These are phyloP conservation scores for Linaria vulgaris DNA, from an alignment of 257 asterid species.

Conservation along the genomic window DNA sequence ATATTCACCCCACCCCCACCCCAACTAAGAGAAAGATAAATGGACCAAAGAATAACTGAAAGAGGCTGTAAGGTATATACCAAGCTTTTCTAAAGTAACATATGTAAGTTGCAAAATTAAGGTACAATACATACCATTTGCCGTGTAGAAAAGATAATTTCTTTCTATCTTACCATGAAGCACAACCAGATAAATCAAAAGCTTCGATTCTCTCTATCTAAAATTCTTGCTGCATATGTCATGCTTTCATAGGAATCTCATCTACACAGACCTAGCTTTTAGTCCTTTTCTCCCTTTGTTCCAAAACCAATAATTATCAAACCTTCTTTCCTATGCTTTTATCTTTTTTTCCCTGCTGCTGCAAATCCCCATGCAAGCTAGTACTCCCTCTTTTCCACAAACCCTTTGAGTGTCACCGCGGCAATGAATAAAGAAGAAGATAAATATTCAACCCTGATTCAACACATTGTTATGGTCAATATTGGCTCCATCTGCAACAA, in stretches of 20 bases:
- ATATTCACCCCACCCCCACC: slow-evolving; percentile 31
- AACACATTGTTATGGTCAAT: slow-evolving; percentile 28
- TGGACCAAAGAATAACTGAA: slow-evolving; percentile 45
- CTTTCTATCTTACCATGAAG: slow-evolving; percentile 39
- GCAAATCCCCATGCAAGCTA: slow-evolving; percentile 55
- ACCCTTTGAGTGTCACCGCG: slow-evolving; percentile 44
- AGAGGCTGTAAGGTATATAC: slow-evolving; percentile 50
- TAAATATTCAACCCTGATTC: slow-evolving; percentile 23
- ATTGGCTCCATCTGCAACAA: slow-evolving; percentile 38
- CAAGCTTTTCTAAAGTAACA: slow-evolving; percentile 57
- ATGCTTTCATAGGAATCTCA: slow-evolving; percentile 63
- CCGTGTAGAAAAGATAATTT: slow-evolving; percentile 39
- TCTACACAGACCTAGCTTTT: slow-evolving; percentile 54
- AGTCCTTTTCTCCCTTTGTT: slow-evolving; percentile 50
- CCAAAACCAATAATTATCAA: slow-evolving; percentile 49
- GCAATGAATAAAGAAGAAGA: slow-evolving; percentile 41
- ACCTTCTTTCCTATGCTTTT: slow-evolving; percentile 56
- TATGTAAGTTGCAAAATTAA: slow-evolving; percentile 45
- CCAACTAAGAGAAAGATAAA: slow-evolving; percentile 22
- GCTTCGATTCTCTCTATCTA: slow-evolving; percentile 46
- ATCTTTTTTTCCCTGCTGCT: slow-evolving; percentile 42
- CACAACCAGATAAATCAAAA: slow-evolving; percentile 63
- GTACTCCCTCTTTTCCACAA: slow-evolving; percentile 34
- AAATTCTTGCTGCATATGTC: slow-evolving; percentile 40
- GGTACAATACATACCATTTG: slow-evolving; percentile 64